These are phyloP conservation scores for Gypsophila paniculata DNA, from an alignment of 179 eudicot genomes.

Conservation along the genomic window DNA sequence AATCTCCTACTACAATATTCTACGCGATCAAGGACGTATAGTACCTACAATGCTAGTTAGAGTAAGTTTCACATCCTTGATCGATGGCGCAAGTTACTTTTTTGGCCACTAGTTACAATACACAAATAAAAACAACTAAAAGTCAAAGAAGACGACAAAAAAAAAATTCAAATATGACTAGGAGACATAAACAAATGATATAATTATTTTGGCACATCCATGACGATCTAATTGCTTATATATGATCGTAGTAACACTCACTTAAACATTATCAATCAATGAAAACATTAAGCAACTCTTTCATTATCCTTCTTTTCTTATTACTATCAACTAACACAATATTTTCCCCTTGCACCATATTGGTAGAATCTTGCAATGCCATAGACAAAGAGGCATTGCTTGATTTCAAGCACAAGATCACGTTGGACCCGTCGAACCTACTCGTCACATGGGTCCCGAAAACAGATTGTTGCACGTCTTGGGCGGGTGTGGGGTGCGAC, in stretches of 20 bases:
- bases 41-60: no score
- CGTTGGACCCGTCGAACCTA: background rate
- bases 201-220: no score
- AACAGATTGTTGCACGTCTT: constrained; percentile 51
- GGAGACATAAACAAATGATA: no score
- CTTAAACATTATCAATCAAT: constrained; percentile 14
- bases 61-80: no score
- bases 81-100: no score
- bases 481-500: constrained; percentile 70
- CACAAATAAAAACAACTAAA: no score
- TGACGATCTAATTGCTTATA: no score
- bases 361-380: constrained; percentile 15
- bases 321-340: background rate
- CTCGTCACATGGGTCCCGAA: background rate
- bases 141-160: no score
- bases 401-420: constrained; percentile 13
- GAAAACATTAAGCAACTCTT: constrained; percentile 4
- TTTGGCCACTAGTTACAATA: no score
- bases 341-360: background rate
- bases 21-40: no score
- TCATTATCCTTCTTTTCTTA: constrained; percentile 7
- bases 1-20: no score
- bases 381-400: constrained; percentile 25
- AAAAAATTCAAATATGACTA: no score
- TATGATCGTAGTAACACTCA: background rate